These are phyloP conservation scores for Volutella citrinella DNA, from an alignment of 2,329 filamentous ascomycete genomes.

Conservation along the genomic window DNA sequence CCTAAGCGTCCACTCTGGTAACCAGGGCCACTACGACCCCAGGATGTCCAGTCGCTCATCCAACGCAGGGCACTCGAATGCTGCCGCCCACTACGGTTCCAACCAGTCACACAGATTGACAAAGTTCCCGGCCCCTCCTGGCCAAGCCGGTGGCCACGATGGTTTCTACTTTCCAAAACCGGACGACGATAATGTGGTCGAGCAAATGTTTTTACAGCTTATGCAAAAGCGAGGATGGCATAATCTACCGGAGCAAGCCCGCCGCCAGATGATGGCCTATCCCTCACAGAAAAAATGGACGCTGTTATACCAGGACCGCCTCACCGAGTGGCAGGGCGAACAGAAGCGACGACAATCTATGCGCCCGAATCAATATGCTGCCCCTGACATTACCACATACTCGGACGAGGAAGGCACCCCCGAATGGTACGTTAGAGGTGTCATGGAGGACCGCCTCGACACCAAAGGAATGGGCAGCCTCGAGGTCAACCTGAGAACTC, in stretches of 20 bases:
- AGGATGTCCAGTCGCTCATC: constrained; percentile 28
- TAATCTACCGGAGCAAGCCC: constrained; percentile 90
- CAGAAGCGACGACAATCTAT: constrained; percentile 80
- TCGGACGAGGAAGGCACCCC: constrained; percentile 94
- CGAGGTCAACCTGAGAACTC: constrained; percentile 90
- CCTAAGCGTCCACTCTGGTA: constrained; percentile 56
- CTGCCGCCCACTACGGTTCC: constrained; percentile 56
- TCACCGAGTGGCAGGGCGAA: constrained; percentile 92
- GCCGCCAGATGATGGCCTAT: constrained; percentile 94
- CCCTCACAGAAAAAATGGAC: constrained; percentile 97
- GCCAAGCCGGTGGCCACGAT: constrained; percentile 39
- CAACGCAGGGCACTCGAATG: constrained; percentile 49
- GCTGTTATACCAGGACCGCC: constrained; percentile 87
- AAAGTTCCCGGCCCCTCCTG: constrained; percentile 44
- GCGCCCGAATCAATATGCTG: constrained; percentile 67
- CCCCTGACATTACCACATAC: constrained; percentile 67
- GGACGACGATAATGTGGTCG: constrained; percentile 77
- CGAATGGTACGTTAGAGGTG: constrained; percentile 96
- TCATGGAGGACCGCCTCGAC: constrained; percentile 93
- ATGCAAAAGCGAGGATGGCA: constrained; percentile 99
- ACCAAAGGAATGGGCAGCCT: constrained; percentile 88
- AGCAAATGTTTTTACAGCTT: constrained; percentile 85
- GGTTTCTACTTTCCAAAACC: constrained; percentile 67
- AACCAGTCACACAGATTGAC: constrained; percentile 48
- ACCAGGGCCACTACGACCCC: constrained; percentile 41